Evolutionary conservation across 163 green algal species (phyloP), one percentile per base, ranked within the genome.

Genomic region (Prototheca cutis): DNA sequence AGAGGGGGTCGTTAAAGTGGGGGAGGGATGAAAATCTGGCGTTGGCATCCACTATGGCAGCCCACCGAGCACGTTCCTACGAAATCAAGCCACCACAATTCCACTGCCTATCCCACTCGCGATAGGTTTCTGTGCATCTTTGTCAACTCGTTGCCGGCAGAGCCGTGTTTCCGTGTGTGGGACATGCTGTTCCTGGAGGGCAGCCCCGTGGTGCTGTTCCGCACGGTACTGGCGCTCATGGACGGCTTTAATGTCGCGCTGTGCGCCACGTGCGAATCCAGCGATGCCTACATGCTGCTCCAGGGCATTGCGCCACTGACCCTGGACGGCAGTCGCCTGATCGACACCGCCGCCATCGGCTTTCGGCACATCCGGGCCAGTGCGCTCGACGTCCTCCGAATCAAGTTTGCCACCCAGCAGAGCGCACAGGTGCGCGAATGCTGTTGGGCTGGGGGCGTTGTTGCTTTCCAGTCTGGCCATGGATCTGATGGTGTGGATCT

Each of bases 81-180:
- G n/a, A n/a, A n/a, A n/a, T n/a, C n/a, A n/a, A n/a, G n/a, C n/a
- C n/a, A n/a, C n/a, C n/a, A n/a, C n/a, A n/a, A n/a, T n/a, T n/a
- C n/a, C n/a, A n/a, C n/a, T n/a, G n/a, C n/a, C n/a, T n/a, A n/a
- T n/a, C n/a, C n/a, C n/a, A n/a, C n/a, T n/a, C n/a, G n/a, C n/a
- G n/a, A n/a, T n/a, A n/a, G n/a, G 89, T 93, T 95, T 71, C 80
- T 97, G 23, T 89, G 80, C 72, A 49, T 83, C n/a, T 97, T 94
- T 66, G 83, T 96, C 53, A 95, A 93, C 69, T 77, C 74, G 40
- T 71, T 96, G 59, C 87, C 90, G 3, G 79, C 87, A 62, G 89
- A 96, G 74, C 84, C 68, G n/a, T 82, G 78, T 63, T 73, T 96
- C 68, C 76, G 90, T 1, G 76, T 95, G 27, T 97, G 90, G 90